Evolutionary conservation across 176 grass and related monocot species (phyloP), one percentile per base, ranked within the genome.

Genomic region (Urochloa ruziziensis): DNA sequence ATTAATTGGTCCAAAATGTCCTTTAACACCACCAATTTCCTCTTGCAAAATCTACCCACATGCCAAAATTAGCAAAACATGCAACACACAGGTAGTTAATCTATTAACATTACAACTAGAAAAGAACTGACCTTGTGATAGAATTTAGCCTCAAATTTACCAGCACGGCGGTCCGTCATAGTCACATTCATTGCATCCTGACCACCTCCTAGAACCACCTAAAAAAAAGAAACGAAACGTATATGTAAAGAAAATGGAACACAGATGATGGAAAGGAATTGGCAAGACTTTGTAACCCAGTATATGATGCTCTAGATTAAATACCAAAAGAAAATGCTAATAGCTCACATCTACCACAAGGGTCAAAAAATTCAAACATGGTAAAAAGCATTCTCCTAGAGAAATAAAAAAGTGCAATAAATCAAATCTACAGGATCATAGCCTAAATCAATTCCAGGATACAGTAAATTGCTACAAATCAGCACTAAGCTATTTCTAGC

Each of bases 11-110:
- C 93, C 96, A 74, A 95, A 98, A 75, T 98, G 96, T 1, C 93
- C 96, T 84, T 98, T 98, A n/a, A 98, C 91, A 72, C 96, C 92
- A 48, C 96, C 93, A 68, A 98, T 95, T 89, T 98, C 96, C 53
- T 93, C 96, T 95, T 95, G 85, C 70, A 95, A 68, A 91, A 95
- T 93, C 91, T 98, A 85, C 66, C 23, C 2, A 67, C 62, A 23
- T 57, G 36, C 4, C 24, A 4, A 30, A 56, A 13, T 34, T 62
- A 24, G 6, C 17, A 81, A 58, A 56, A 17, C 12, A 19, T n/a
- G n/a, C 17, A 37, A 27, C 58, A 70, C 3, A 48, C 32, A 35
- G n/a, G 13, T 2, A 57, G 10, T 10, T 12, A 67, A 27, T 17
- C 2, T 58, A 2, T 9, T 7, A 2, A 80, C 25, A 54, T 58